Percentiles rank a stretch among this genome's conserved stretches.
phyloP scores from a whole-genome alignment of 768 basidiomycete genomes.

The Trametes gibbosa region DNA sequence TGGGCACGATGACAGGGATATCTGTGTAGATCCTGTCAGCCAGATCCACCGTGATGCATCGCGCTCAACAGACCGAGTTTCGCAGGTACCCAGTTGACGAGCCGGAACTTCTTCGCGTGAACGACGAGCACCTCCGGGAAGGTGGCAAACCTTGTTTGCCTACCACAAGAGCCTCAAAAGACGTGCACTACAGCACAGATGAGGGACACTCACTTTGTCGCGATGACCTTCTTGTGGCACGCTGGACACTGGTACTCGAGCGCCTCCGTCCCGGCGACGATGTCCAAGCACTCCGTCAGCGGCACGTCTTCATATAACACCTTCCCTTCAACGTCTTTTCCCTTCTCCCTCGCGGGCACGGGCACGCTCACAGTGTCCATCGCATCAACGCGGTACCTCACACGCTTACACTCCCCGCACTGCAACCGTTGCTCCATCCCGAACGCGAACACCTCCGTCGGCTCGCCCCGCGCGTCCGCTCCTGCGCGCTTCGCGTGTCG shows the following conservation, averaged over 20 bases:
- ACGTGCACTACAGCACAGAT: not conserved
- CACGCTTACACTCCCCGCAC: constrained; percentile 73
- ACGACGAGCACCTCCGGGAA: constrained; percentile 88
- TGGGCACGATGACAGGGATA: constrained; percentile 76
- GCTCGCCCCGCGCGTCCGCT: constrained; percentile 47
- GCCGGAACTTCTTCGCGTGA: constrained; percentile 91
- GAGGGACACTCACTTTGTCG: constrained; percentile 59
- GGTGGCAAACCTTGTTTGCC: constrained; percentile 73
- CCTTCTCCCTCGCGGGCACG: constrained; percentile 64
- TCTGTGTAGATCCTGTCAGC: constrained; percentile 44
- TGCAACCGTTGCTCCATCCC: constrained; percentile 85
- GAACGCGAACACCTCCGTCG: constrained; percentile 77
- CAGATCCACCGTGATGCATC: too few species aligned
- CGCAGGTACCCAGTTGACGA: constrained; percentile 94
- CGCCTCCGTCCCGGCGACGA: constrained; percentile 55
- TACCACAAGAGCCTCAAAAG: constrained; percentile 29
- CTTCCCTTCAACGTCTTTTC: constrained; percentile 59
- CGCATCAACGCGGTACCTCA: constrained; percentile 77
- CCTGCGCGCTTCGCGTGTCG: constrained; percentile 54
- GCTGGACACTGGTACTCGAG: constrained; percentile 80
- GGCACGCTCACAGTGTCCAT: constrained; percentile 78
- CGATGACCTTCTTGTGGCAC: constrained; percentile 67
- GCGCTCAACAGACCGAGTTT: constrained; percentile 65
- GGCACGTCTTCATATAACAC: constrained; percentile 58
- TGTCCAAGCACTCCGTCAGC: constrained; percentile 60